Evolutionary conservation across 176 grass and related monocot genomes (phyloP), one percentile per base, ranked within the genome.

Genomic region (Elymus sibiricus): DNA sequence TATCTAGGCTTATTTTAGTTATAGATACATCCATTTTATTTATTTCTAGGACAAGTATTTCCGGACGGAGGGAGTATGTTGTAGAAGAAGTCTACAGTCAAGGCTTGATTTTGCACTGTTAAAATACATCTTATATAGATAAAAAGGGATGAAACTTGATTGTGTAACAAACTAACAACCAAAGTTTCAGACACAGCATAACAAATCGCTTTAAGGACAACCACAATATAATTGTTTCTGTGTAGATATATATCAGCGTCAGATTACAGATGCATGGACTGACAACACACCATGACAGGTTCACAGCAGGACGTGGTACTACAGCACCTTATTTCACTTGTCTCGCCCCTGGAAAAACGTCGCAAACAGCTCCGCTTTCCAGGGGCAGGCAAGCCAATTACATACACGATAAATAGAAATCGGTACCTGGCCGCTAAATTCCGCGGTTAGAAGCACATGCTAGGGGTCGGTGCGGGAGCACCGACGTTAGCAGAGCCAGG

Each of bases 381-480:
- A 9, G 80, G 66, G 35, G 9, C 42, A 72, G 15, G 27, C 26
- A 83, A 81, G 38, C 17, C 70, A 85, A 77, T 84, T 81, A 81
- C 84, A 92, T 29, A 81, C 65, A 89, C 25, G 32, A 83, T 29
- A 80, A 77, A 14, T 79, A 76, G 21, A 21, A 9, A 21, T 11
- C 14, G 4, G n/a, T 29, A 75, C 3, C 27, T 10, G 42, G 26
- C 17, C 43, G 17, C 8, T 0, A 25, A 58, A 9, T 22, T 58
- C 42, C 15, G 1, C 13, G 28, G 40, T 91, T 66, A 95, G 81
- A 91, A 91, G 64, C 94, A 95, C 84, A 95, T 71, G 37, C 81
- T 87, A 46, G 90, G 80, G 16, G 84, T 62, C 60, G 94, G 86
- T 4, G 79, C 55, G 21, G 88, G 2, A 83, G 84, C 17, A 6